Percentiles rank a stretch among this genome's conserved stretches.
Conservation (phyloP, 2,329 filamentous ascomycete genomes). For the Lachnellula hyalina region DNA sequence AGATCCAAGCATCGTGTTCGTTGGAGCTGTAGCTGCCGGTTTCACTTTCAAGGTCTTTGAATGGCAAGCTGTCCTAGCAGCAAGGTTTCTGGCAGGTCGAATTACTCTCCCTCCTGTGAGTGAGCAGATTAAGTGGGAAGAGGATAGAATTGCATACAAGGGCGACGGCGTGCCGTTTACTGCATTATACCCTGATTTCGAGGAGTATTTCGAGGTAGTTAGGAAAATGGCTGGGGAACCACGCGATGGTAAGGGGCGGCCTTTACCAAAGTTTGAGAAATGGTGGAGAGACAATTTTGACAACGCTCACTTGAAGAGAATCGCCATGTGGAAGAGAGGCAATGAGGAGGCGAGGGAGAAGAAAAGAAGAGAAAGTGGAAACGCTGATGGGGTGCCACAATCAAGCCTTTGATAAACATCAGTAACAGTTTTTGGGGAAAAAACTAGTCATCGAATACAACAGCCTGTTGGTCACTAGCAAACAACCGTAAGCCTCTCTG, state of each 20-base stretch:
- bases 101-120: constrained; percentile 42
- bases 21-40: constrained; percentile 52
- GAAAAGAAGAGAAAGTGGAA: constrained; percentile 8
- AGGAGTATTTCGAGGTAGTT: constrained; percentile 57
- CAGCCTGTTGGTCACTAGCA: no score
- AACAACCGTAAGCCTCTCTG: no score
- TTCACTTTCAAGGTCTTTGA: constrained; percentile 66
- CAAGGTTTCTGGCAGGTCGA: constrained; percentile 51
- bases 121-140: constrained; percentile 53
- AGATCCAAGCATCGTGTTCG: constrained; percentile 51
- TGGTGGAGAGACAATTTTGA: constrained; percentile 48
- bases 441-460: no score
- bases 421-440: no score
- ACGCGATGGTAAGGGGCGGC: constrained; percentile 38
- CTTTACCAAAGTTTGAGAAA: constrained; percentile 39
- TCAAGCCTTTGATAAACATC: no score
- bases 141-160: constrained; percentile 44
- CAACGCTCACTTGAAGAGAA: constrained; percentile 49
- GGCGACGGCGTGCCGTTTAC: constrained; percentile 55
- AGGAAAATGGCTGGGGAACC: constrained; percentile 45
- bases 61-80: constrained; percentile 60
- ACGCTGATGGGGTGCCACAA: not conserved
- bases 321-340: constrained; percentile 50
- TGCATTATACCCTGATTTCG: constrained; percentile 55
- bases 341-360: constrained; percentile 38